phyloP scores from a whole-genome alignment of 805 yeast genomes.

The Kockiozyma suomiensis region DNA sequence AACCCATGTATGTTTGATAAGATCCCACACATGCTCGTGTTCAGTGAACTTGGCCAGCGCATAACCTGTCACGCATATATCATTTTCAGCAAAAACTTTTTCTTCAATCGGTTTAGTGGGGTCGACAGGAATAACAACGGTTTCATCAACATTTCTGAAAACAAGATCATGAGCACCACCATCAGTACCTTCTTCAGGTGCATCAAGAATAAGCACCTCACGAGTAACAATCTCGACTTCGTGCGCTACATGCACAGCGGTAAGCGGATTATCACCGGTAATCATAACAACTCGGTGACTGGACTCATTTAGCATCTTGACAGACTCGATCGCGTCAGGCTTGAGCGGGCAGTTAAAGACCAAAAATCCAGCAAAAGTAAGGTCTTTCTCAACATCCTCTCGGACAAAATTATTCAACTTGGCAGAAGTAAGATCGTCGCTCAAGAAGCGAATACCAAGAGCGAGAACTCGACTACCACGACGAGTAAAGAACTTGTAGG shows the following conservation, averaged over 20 bases:
- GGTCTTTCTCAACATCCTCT: slow-evolving; percentile 71
- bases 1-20: slow-evolving; percentile 91
- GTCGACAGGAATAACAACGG: slow-evolving; percentile 66
- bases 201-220: slow-evolving; percentile 82
- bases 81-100: slow-evolving; percentile 63
- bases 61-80: slow-evolving; percentile 90
- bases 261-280: slow-evolving; percentile 97
- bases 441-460: slow-evolving; percentile 80
- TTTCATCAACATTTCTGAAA: slow-evolving; percentile 85
- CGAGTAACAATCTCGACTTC: slow-evolving; percentile 87
- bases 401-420: slow-evolving; percentile 66
- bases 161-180: slow-evolving; percentile 56
- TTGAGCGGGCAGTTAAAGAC: slow-evolving; percentile 98
- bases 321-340: slow-evolving; percentile 85
- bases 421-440: slow-evolving; percentile 49
- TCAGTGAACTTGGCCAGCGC: slow-evolving; percentile 70
- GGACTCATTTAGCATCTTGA: slow-evolving; percentile 90
- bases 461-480: slow-evolving; percentile 96
- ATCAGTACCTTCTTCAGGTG: slow-evolving; percentile 69
- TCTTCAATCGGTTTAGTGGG: slow-evolving; percentile 60
- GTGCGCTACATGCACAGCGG: slow-evolving; percentile 96
- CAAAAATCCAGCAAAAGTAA: slow-evolving; percentile 86
- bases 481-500: slow-evolving; percentile 87
- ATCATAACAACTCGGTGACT: slow-evolving; percentile 96
- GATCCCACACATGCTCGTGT: slow-evolving; percentile 68